Base-by-base conservation (phyloP, 129 eudicot genomes). In the Sambucus nigra region DNA sequence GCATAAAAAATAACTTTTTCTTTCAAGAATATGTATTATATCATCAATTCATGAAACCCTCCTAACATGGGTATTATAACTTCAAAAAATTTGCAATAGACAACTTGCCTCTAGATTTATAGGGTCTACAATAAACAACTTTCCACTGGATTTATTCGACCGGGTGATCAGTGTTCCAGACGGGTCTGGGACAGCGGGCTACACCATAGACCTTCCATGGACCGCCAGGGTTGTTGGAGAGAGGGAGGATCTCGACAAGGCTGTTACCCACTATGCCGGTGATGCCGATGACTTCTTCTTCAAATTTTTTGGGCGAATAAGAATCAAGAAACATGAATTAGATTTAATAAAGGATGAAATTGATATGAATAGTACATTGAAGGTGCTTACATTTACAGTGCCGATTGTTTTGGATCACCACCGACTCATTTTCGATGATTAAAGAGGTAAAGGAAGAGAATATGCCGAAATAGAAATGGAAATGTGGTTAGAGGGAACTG, bases 331-430 rank as follows among this genome's bases (percentile, higher is more conserved):
- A 35, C 13, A 2, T 7, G 12, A 7, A 2, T 7, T 35, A 31
- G 38, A 12, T 7, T 12, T 35, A 35, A 31, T 11, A 18, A 8
- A 23, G 7, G 4, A 23, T 39, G 50, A 40, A 39, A n/a, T n/a
- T n/a, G n/a, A n/a, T n/a, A n/a, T n/a, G n/a, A n/a, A 22, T 11
- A 8, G 10, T 12, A 55, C 19, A 20, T 5, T 16, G 33, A 1
- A n/a, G 17, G 2, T 29, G 42, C 49, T 49, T 73, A 27, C 79
- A 65, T 54, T 33, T 23, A 70, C 66, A 54, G 70, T 66, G 17
- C 73, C 73, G 19, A 67, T 60, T 12, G 79, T 70, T 19, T 70
- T 74, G 21, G 67, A 53, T 74, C 78, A 73, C 78, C 78, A 73
- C 78, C 78, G 67, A 60, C 78, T 73, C 78, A 73, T 71, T 54